Percentiles rank a stretch among this genome's conserved stretches.
Conservation (phyloP, 257 asterid genomes). For the Apocynum venetum region DNA sequence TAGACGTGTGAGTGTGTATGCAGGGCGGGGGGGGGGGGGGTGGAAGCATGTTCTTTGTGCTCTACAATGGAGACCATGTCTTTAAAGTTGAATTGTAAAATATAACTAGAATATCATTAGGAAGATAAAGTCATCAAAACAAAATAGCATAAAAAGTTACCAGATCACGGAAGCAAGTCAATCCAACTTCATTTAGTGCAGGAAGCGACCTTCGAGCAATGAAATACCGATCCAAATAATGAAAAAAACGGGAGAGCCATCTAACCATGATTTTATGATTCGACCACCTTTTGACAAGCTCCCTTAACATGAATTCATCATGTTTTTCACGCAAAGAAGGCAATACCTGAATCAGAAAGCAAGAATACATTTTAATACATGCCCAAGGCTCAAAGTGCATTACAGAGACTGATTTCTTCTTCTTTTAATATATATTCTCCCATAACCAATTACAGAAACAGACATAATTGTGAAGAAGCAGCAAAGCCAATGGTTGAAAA, state of each 20-base stretch:
- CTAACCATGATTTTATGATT: constrained; percentile 98
- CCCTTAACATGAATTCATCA: constrained; percentile 93
- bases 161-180: constrained; percentile 88
- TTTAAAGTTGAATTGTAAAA: neutral
- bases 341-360: constrained; percentile 42
- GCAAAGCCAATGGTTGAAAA: neutral
- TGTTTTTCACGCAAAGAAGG: constrained; percentile 86
- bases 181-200: constrained; percentile 84
- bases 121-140: neutral
- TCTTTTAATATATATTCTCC: neutral
- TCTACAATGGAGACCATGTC: neutral
- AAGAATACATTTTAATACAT: neutral
- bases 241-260: constrained; percentile 94
- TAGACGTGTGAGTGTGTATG: neutral
- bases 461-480: neutral
- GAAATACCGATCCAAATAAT: constrained; percentile 93
- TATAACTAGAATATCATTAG: neutral
- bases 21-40: neutral
- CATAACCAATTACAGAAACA: neutral
- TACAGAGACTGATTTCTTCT: neutral
- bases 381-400: neutral
- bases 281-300: constrained; percentile 88
- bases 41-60: neutral
- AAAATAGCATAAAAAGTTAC: constrained; percentile 30
- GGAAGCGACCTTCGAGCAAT: constrained; percentile 97